Percentiles rank a stretch among this genome's conserved stretches.
These are phyloP conservation scores for Xylaria sp. DNA, from an alignment of 2,329 filamentous ascomycete species.

Conservation along the genomic window DNA sequence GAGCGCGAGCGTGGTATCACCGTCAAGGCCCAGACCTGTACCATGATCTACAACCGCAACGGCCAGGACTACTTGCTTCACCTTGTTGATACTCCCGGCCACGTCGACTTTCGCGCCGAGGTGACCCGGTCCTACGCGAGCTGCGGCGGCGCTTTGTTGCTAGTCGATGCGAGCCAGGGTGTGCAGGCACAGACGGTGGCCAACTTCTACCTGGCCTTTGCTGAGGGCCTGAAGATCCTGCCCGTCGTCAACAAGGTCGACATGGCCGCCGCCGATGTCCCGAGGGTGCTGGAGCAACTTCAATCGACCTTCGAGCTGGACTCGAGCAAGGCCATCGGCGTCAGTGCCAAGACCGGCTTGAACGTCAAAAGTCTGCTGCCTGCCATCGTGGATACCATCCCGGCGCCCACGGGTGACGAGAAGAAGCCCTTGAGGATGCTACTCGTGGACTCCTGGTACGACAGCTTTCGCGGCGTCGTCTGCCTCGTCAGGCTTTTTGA, in stretches of 20 bases:
- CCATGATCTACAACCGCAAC: constrained; percentile 91
- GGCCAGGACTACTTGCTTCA: constrained; percentile 93
- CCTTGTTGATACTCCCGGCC: constrained; percentile 94
- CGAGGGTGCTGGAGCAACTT: constrained; percentile 87
- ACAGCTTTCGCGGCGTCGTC: constrained; percentile 93
- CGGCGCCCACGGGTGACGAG: constrained; percentile 79
- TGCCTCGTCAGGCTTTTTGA: constrained; percentile 92
- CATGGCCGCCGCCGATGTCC: constrained; percentile 87
- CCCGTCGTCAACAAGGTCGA: constrained; percentile 98
- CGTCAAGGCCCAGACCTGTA: constrained; percentile 98
- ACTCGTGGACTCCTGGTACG: constrained; percentile 98
- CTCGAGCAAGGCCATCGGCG: constrained; percentile 72
- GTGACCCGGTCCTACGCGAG: constrained; percentile 96
- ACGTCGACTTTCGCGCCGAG: constrained; percentile 97
- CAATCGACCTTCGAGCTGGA: constrained; percentile 88
- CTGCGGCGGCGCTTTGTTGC: constrained; percentile 89
- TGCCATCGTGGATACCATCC: constrained; percentile 85
- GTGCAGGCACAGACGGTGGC: constrained; percentile 98
- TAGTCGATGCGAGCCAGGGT: constrained; percentile 96
- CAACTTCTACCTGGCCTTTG: constrained; percentile 97
- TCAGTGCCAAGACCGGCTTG: constrained; percentile 93
- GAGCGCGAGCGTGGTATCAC: constrained; percentile 97
- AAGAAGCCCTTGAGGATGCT: constrained; percentile 82
- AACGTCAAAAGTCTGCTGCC: constrained; percentile 88
- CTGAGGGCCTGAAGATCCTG: constrained; percentile 85